A percentile compares a stretch with the other conserved stretches of the same genome.
phyloP scores from a whole-genome alignment of 2,329 filamentous ascomycete species.

The Colletotrichum echinochloae region DNA sequence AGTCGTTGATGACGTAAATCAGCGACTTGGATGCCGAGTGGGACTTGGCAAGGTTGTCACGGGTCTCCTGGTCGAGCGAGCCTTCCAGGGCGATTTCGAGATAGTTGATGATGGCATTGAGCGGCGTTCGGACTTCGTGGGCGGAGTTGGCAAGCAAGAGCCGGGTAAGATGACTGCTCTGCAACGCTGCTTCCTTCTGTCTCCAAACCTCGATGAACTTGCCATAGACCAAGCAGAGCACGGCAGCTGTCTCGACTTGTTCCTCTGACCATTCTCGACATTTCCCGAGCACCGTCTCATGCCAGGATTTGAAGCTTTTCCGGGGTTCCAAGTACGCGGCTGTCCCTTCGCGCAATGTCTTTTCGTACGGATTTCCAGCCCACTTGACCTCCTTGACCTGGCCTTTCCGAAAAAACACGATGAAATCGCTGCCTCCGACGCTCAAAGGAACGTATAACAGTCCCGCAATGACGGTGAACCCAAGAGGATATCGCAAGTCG shows the following conservation, averaged over 20 bases:
- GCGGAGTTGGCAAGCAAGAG: constrained; percentile 88
- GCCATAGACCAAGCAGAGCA: constrained; percentile 88
- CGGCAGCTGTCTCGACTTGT: constrained; percentile 88
- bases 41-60: constrained; percentile 85
- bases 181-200: constrained; percentile 86
- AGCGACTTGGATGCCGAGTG: constrained; percentile 93
- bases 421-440: constrained; percentile 82
- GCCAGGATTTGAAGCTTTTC: constrained; percentile 84
- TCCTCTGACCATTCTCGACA: constrained; percentile 91
- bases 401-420: constrained; percentile 87
- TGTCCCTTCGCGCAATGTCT: constrained; percentile 78
- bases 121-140: constrained; percentile 88
- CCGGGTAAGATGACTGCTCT: constrained; percentile 83
- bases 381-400: constrained; percentile 83
- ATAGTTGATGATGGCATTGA: constrained; percentile 96
- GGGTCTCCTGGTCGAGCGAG: constrained; percentile 80
- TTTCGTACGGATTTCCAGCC: constrained; percentile 90
- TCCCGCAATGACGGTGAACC: constrained; percentile 82
- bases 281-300: constrained; percentile 83
- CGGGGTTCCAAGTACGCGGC: constrained; percentile 81
- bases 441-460: constrained; percentile 86
- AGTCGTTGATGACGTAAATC: constrained; percentile 94
- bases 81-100: constrained; percentile 91
- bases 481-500: constrained; percentile 82
- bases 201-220: constrained; percentile 94